These are phyloP conservation scores for Cenococcum geophilum DNA, from an alignment of 495 filamentous ascomycete species.

Conservation along the genomic window DNA sequence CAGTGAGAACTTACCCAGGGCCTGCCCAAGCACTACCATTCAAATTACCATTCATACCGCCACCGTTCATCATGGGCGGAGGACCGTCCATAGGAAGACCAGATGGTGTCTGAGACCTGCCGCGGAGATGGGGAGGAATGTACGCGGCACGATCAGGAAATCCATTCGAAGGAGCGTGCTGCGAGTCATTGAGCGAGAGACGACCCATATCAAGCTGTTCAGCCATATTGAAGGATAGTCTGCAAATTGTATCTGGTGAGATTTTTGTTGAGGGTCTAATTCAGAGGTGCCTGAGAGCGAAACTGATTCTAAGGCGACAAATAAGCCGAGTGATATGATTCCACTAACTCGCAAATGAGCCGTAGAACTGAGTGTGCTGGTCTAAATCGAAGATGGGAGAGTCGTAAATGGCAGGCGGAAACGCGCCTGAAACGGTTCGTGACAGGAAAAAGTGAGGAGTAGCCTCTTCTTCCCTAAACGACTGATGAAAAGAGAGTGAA, in stretches of 20 bases:
- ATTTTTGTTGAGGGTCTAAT: constrained; percentile 1
- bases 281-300: constrained; percentile 8
- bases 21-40: constrained; percentile 59
- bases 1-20: constrained; percentile 43
- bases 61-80: constrained; percentile 37
- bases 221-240: constrained; percentile 61
- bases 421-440: constrained; percentile 33
- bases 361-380: constrained; percentile 12
- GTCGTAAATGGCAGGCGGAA: constrained; percentile 30
- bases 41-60: constrained; percentile 43
- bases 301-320: constrained; percentile 9
- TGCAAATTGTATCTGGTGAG: constrained; percentile 14
- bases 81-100: constrained; percentile 26
- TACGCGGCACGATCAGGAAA: constrained; percentile 63
- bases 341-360: constrained; percentile 16
- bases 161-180: constrained; percentile 52
- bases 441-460: constrained; percentile 19
- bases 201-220: constrained; percentile 90
- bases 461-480: constrained; percentile 27
- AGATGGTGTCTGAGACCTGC: constrained; percentile 40
- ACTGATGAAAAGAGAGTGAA: constrained; percentile 33
- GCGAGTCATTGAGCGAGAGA: constrained; percentile 66
- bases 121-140: constrained; percentile 91
- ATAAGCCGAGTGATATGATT: constrained; percentile 7
- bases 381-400: constrained; percentile 20